phyloP scores from a whole-genome alignment of 1,284 basidiomycete species.

The Cryptococcus hybrid region DNA sequence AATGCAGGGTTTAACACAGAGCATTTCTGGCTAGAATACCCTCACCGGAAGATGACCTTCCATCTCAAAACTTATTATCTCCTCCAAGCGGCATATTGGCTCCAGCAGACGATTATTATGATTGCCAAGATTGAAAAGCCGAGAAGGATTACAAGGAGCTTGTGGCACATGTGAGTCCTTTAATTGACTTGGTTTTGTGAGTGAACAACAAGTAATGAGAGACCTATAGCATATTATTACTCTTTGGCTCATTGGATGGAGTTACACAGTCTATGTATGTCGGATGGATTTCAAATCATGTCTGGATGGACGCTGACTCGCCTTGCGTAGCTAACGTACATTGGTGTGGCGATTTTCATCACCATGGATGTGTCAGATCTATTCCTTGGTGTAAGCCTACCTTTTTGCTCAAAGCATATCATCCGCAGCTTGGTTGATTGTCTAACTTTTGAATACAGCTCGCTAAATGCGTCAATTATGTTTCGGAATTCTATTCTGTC shows the following conservation, averaged over 20 bases:
- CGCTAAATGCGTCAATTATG: slow-evolving; percentile 84
- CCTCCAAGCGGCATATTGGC: slow-evolving; percentile 86
- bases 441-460: slow-evolving; percentile 53
- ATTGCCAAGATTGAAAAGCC: slow-evolving; percentile 88
- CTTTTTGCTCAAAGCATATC: not conserved
- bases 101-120: slow-evolving; percentile 87
- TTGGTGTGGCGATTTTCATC: slow-evolving; percentile 89
- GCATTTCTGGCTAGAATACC: slow-evolving; percentile 81
- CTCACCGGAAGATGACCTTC: slow-evolving; percentile 82
- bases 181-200: not conserved
- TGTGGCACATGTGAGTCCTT: slow-evolving; percentile 57
- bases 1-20: slow-evolving; percentile 64
- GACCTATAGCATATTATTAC: slow-evolving; percentile 80
- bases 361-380: slow-evolving; percentile 97
- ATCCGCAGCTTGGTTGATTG: not conserved
- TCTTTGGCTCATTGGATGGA: slow-evolving; percentile 94
- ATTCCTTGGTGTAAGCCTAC: slow-evolving; percentile 71
- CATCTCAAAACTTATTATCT: slow-evolving; percentile 90
- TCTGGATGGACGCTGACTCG: slow-evolving; percentile 1
- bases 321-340: slow-evolving; percentile 60
- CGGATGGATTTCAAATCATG: not conserved
- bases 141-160: slow-evolving; percentile 84
- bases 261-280: slow-evolving; percentile 69
- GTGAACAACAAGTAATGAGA: not conserved
- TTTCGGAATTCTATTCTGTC: slow-evolving; percentile 66